A percentile compares a stretch with the other conserved stretches of the same genome.
These are phyloP conservation scores for Tolypocladium pustulatum DNA, from an alignment of 2,329 filamentous ascomycete genomes.

Conservation along the genomic window DNA sequence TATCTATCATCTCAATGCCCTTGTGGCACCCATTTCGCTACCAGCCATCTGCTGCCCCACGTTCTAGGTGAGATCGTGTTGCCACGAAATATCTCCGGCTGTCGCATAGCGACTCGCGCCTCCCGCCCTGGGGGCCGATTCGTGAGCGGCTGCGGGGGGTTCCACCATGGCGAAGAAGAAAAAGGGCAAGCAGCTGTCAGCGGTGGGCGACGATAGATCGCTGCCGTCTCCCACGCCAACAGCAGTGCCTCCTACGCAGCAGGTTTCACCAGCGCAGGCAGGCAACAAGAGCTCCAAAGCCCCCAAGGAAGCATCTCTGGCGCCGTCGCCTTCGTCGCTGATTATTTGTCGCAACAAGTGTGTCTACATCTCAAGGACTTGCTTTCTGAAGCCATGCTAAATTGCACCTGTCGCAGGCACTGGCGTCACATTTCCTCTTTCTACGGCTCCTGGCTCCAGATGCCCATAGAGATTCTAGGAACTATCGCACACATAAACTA, in stretches of 20 bases:
- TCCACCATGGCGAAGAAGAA: slow-evolving; percentile 35
- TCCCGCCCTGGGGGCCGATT: neutral
- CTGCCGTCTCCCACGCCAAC: neutral
- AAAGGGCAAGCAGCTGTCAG: slow-evolving; percentile 35
- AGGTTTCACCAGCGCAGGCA: neutral
- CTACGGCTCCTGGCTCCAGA: slow-evolving; percentile 73
- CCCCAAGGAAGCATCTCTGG: slow-evolving; percentile 2
- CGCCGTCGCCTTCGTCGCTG: slow-evolving; percentile 9
- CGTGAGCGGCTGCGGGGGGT: neutral
- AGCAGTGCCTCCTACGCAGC: neutral
- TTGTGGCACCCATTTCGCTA: neutral
- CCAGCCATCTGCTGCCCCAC: neutral
- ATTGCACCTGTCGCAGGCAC: slow-evolving; percentile 41
- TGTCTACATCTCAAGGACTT: slow-evolving; percentile 17
- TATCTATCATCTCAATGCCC: neutral
- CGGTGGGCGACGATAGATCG: neutral
- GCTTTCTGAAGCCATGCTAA: neutral
- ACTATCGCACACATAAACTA: slow-evolving; percentile 71
- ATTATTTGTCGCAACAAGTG: slow-evolving; percentile 55
- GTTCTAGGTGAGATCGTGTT: neutral
- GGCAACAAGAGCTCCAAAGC: slow-evolving; percentile 5
- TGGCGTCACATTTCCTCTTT: slow-evolving; percentile 80
- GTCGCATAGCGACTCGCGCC: neutral
- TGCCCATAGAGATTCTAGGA: slow-evolving; percentile 70
- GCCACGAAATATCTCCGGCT: neutral